Conservation (phyloP, 2,329 filamentous ascomycete species). For the Penicillium sp. region DNA sequence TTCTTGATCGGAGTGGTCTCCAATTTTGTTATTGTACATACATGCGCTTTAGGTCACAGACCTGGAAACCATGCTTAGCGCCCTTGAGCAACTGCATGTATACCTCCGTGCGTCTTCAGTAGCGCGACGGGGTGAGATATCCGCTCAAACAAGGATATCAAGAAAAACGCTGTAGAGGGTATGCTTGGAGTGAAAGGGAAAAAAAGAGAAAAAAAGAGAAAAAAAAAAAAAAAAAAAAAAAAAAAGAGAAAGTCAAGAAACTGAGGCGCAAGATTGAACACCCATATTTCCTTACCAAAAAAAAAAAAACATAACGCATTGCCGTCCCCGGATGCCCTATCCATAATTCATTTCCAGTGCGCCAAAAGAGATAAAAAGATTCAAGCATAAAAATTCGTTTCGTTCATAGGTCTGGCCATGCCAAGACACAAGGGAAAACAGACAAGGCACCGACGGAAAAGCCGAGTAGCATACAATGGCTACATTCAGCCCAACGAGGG, state of each 20-base stretch:
- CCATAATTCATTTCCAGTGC: constrained; percentile 28
- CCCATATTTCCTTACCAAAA: constrained; percentile 22
- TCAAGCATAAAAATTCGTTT: constrained; percentile 25
- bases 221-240: constrained; percentile 1
- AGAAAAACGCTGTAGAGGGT: constrained; percentile 24
- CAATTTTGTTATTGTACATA: constrained; percentile 22
- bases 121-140: constrained; percentile 7
- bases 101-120: constrained; percentile 7
- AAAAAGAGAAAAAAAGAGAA: constrained; percentile 10
- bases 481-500: constrained; percentile 33
- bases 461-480: constrained; percentile 13
- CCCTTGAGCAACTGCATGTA: background rate
- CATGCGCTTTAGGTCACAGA: constrained; percentile 8
- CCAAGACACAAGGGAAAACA: constrained; percentile 21
- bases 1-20: constrained; percentile 15
- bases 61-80: background rate
- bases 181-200: constrained; percentile 15
- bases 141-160: constrained; percentile 17
- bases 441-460: constrained; percentile 6
- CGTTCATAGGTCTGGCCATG: constrained; percentile 25
- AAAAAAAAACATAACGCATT: constrained; percentile 17
- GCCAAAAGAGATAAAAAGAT: constrained; percentile 23
- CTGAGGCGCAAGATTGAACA: constrained; percentile 17
- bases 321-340: constrained; percentile 23
- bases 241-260: background rate